These are phyloP conservation scores for Lactarius sp. DNA, from an alignment of 768 basidiomycete species.

Conservation along the genomic window DNA sequence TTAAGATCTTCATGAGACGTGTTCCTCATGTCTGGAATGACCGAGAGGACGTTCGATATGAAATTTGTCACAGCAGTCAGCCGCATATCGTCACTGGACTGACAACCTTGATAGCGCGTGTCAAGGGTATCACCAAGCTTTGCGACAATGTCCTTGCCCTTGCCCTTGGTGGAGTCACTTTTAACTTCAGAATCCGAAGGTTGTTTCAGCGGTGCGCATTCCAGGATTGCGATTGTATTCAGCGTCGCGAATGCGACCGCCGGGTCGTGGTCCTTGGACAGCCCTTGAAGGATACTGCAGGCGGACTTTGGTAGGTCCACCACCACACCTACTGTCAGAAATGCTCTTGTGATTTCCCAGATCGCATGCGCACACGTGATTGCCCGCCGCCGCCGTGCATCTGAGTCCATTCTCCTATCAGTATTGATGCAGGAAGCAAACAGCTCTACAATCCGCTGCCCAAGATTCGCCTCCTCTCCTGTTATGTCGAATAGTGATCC, in stretches of 20 bases:
- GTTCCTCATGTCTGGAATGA: background rate
- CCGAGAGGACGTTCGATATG: background rate
- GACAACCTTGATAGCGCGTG: background rate
- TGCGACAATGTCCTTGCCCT: background rate
- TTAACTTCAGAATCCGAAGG: background rate
- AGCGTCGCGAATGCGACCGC: conserved; percentile 5
- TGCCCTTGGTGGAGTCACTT: background rate
- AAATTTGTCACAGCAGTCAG: conserved; percentile 3
- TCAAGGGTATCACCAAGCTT: background rate
- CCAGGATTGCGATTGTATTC: background rate
- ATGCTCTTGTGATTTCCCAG: conserved; percentile 13
- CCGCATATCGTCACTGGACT: background rate
- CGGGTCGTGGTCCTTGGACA: conserved; percentile 3
- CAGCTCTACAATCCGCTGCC: conserved; percentile 12
- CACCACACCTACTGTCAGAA: background rate
- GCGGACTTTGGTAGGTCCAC: background rate
- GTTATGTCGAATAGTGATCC: background rate
- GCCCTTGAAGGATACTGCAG: background rate
- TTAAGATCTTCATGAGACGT: conserved; percentile 9
- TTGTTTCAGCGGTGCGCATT: conserved; percentile 1
- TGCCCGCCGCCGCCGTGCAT: conserved; percentile 11
- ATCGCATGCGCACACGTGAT: conserved; percentile 14
- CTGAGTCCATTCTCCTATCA: conserved; percentile 13
- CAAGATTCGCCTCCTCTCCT: background rate
- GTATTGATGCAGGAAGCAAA: conserved; percentile 7